Conservation (phyloP, 2,329 filamentous ascomycete species). For the Diaporthe eres region DNA sequence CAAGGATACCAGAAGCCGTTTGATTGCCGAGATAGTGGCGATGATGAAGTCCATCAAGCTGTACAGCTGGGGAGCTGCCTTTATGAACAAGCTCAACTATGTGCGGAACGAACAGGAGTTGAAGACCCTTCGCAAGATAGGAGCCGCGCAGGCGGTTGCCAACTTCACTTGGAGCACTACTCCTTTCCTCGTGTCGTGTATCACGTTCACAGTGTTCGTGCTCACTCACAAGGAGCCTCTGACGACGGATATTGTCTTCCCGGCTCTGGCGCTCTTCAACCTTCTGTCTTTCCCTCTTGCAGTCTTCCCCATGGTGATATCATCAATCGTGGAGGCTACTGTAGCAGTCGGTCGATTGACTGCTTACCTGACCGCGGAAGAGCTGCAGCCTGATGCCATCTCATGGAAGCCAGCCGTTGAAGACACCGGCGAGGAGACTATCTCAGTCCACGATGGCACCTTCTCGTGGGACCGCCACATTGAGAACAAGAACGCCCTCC, state of each 20-base stretch:
- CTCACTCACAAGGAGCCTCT: slow-evolving; percentile 84
- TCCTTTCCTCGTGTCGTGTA: slow-evolving; percentile 97
- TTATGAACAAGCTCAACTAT: slow-evolving; percentile 97
- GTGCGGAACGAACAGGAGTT: slow-evolving; percentile 96
- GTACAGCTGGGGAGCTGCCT: slow-evolving; percentile 96
- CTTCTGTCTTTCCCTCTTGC: slow-evolving; percentile 94
- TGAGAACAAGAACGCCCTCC: slow-evolving; percentile 73
- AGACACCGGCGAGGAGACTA: slow-evolving; percentile 86
- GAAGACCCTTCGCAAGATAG: slow-evolving; percentile 95
- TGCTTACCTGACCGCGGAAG: slow-evolving; percentile 87
- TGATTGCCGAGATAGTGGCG: slow-evolving; percentile 98
- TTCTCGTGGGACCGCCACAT: slow-evolving; percentile 97
- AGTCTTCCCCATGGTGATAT: slow-evolving; percentile 97
- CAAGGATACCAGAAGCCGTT: slow-evolving; percentile 91
- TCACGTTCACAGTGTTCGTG: slow-evolving; percentile 95
- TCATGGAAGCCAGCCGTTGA: slow-evolving; percentile 76
- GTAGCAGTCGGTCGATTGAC: slow-evolving; percentile 91
- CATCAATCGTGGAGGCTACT: slow-evolving; percentile 93
- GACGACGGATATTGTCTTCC: slow-evolving; percentile 96
- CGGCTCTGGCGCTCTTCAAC: slow-evolving; percentile 94
- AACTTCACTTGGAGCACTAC: slow-evolving; percentile 99
- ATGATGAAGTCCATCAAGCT: slow-evolving; percentile 99
- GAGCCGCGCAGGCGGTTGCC: slow-evolving; percentile 91
- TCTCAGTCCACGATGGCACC: slow-evolving; percentile 85
- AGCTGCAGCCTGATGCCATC: slow-evolving; percentile 90